Evolutionary conservation across 257 asterid species (phyloP).

Genomic region (Linaria vulgaris): DNA sequence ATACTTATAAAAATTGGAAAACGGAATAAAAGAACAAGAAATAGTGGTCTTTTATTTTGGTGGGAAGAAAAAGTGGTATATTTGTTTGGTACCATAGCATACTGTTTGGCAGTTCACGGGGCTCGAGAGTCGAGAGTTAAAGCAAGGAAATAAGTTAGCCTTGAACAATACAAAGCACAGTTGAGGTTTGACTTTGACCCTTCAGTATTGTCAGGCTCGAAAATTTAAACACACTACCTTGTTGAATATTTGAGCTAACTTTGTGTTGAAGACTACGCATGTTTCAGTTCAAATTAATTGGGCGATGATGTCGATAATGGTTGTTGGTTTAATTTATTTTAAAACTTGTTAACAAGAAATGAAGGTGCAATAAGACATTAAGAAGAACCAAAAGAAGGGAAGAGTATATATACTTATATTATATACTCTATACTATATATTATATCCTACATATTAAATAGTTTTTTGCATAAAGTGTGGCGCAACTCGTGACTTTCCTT

Average conservation of each 20-base stretch:
- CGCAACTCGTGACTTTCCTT: too few species aligned
- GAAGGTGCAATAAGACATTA: too few species aligned
- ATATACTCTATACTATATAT: too few species aligned
- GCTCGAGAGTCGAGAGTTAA: conserved; percentile 37
- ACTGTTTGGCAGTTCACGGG: conserved; percentile 30
- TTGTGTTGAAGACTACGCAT: conserved; percentile 13
- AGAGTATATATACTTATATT: too few species aligned
- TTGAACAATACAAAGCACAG: not conserved
- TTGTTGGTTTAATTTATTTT: too few species aligned
- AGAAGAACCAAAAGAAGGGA: too few species aligned
- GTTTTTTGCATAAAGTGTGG: too few species aligned
- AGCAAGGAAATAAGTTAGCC: not conserved
- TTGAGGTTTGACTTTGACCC: conserved; percentile 8
- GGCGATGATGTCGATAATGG: not conserved
- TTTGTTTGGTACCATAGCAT: not conserved
- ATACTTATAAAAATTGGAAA: not conserved
- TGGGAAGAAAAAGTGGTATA: not conserved
- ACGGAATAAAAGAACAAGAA: too few species aligned
- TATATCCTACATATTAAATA: too few species aligned
- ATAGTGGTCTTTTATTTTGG: not conserved
- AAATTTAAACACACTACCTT: too few species aligned
- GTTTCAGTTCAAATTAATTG: not conserved
- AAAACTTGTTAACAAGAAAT: too few species aligned
- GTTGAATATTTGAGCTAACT: not conserved
- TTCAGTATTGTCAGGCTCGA: not conserved